phyloP scores from a whole-genome alignment of 2,329 filamentous ascomycete species.

The Penicillium sp. region DNA sequence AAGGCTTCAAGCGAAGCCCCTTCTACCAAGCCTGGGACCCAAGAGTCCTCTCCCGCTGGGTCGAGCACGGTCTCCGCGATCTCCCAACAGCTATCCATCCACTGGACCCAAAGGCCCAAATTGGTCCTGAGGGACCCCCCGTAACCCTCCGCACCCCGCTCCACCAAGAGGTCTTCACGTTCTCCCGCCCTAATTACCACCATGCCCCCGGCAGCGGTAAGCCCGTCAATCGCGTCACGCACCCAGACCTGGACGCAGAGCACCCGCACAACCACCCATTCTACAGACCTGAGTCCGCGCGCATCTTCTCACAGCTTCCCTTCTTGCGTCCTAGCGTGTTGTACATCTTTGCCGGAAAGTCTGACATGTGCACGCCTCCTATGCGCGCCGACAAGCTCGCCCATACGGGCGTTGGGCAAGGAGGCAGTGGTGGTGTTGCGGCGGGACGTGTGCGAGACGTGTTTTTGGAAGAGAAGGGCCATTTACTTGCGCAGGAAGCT shows the following conservation, averaged over 20 bases:
- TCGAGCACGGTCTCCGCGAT: constrained; percentile 72
- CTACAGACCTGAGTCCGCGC: constrained; percentile 45
- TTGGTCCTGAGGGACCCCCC: constrained; percentile 36
- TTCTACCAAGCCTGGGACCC: constrained; percentile 85
- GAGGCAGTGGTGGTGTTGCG: constrained; percentile 56
- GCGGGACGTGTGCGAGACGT: constrained; percentile 68
- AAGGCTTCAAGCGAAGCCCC: constrained; percentile 65
- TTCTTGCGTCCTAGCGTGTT: constrained; percentile 48
- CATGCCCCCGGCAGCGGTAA: constrained; percentile 54
- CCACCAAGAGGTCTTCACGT: constrained; percentile 74
- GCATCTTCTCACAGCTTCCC: constrained; percentile 42
- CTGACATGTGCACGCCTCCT: constrained; percentile 41
- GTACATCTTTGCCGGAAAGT: constrained; percentile 49
- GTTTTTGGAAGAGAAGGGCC: constrained; percentile 66
- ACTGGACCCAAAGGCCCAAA: constrained; percentile 20
- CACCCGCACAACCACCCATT: constrained; percentile 39
- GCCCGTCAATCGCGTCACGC: constrained; percentile 44
- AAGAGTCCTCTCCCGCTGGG: constrained; percentile 73
- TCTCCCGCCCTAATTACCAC: constrained; percentile 54
- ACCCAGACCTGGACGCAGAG: constrained; percentile 46
- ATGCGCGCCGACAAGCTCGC: constrained; percentile 45
- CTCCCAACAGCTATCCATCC: constrained; percentile 60
- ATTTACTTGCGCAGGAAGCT: constrained; percentile 82
- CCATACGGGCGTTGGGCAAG: constrained; percentile 40
- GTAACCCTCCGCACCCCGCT: constrained; percentile 77